Evolutionary conservation across 2,329 filamentous ascomycete genomes (phyloP), one percentile per base, ranked within the genome.

Genomic region (Penicillium olsonii): DNA sequence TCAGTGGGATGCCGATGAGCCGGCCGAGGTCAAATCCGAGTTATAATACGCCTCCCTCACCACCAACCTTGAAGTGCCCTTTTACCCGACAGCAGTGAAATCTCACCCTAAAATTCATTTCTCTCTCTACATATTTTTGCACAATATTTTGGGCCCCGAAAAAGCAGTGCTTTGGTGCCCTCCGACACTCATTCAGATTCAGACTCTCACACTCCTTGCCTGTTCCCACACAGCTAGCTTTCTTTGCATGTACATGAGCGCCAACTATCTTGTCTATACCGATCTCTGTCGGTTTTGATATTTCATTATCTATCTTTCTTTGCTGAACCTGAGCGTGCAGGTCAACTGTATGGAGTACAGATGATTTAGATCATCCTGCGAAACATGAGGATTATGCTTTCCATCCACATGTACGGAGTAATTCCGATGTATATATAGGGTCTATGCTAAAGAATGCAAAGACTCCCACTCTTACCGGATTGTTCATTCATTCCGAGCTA

Each of bases 171-270:
- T 35, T 18, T 35, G 8, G 14, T 35, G 10, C 40, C 40, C 29
- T 15, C 14, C n/a, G 5, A 1, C 20, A 4, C 17, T 18, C 11
- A 11, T 19, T 42, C 17, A 22, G 31, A 43, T 45, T 43, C 35
- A 24, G 27, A 46, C 20, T 34, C 44, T 40, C 22, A 37, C 43
- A 20, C 19, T 19, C 46, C 38, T 24, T n/a, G 27, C 40, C 14
- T 29, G 22, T 41, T 45, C 37, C 27, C 7, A 50, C 27, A 22
- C 11, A 44, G 27, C 22, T 62, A 44, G 27, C 22, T 62, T 50
- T 52, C 40, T 40, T 58, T 56, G 14, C 45, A 46, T 62, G 57
- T 61, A 59, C 27, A 59, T 61, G 51, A 61, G 45, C 48, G 43
- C 52, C 56, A 55, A 58, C 48, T 55, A 44, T 37, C 37, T 51